Base-by-base conservation (phyloP, 306 rosid genomes). In the Gastrolobium bilobum region DNA sequence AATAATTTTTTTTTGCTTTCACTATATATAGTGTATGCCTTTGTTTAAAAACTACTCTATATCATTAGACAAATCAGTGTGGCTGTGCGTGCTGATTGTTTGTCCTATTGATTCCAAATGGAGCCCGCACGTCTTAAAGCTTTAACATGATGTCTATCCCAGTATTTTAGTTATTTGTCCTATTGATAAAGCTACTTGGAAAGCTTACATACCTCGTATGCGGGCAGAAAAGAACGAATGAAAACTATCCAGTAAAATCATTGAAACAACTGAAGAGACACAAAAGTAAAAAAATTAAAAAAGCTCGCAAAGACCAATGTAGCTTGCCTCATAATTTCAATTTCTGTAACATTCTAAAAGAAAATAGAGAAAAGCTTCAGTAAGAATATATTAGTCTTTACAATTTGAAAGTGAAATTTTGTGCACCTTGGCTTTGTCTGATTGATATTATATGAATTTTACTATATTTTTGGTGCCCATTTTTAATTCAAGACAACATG, bases 1-100 rank as follows among this genome's bases (percentile, higher is more conserved):
- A 86, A 86, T 87, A 43, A 86, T 87, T 79, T 73, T 57, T 65
- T 33, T 70, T 62, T 83, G 61, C 90, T 90, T 88, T 83, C 73
- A 68, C 87, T 77, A 81, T 73, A 69, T 73, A 8, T 77, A 15
- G 53, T 78, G 82, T 78, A 51, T 78, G 69, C 76, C 88, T 87
- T 88, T 84, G 64, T 84, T 67, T 71, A 64, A 74, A 75, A 79
- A 69, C 81, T 67, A 67, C 67, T 70, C 35, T 73, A 34, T 69
- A 77, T 65, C 73, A 70, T 69, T 77, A 20, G 73, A 47, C 83
- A 76, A 80, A 66, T 57, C 61, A 57, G 76, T 51, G 61, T 71
- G 62, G 11, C 66, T 44, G 48, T 38, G 30, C 63, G 20, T 77
- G 80, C 66, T 50, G 59, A 76, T 60, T 75, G 54, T 66, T 62